Conservation (phyloP, 441 rosid genomes). For the Gossypium trilobum region DNA sequence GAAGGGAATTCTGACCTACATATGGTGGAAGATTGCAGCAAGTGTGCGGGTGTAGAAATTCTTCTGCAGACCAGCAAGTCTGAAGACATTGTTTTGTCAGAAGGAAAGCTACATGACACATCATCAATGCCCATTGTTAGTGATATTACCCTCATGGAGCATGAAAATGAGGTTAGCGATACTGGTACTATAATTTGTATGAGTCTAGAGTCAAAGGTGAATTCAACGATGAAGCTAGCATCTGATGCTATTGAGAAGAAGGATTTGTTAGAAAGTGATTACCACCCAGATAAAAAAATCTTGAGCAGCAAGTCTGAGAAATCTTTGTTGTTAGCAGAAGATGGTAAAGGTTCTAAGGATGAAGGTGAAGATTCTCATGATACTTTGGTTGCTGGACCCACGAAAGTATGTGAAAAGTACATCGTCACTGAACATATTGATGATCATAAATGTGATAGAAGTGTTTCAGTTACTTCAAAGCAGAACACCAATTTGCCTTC, state of each 20-base stretch:
- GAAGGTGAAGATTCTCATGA: conserved; percentile 23
- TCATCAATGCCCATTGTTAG: conserved; percentile 17
- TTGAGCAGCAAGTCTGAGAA: conserved; percentile 22
- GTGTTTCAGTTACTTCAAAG: conserved; percentile 17
- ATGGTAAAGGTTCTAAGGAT: conserved; percentile 20
- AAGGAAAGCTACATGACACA: conserved; percentile 15
- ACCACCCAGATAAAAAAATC: conserved; percentile 21
- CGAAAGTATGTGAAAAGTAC: conserved; percentile 17
- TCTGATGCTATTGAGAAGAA: conserved; percentile 18
- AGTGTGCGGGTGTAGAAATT: conserved; percentile 14
- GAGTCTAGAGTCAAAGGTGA: conserved; percentile 21
- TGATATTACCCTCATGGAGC: conserved; percentile 21
- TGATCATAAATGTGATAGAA: conserved; percentile 8
- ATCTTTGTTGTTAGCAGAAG: conserved; percentile 23
- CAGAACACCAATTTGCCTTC: conserved; percentile 28
- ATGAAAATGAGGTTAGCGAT: conserved; percentile 24
- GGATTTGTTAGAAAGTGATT: conserved; percentile 19
- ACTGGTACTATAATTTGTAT: conserved; percentile 14
- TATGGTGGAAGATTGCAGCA: conserved; percentile 28
- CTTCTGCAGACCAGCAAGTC: conserved; percentile 18
- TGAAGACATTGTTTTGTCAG: conserved; percentile 20
- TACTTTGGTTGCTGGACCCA: conserved; percentile 24
- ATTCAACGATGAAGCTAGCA: conserved; percentile 20
- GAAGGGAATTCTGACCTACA: conserved; percentile 29
- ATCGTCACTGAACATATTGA: conserved; percentile 17